These are phyloP conservation scores for Debaryomyces subglobosus DNA, from an alignment of 1,139 yeast genomes.

Conservation along the genomic window DNA sequence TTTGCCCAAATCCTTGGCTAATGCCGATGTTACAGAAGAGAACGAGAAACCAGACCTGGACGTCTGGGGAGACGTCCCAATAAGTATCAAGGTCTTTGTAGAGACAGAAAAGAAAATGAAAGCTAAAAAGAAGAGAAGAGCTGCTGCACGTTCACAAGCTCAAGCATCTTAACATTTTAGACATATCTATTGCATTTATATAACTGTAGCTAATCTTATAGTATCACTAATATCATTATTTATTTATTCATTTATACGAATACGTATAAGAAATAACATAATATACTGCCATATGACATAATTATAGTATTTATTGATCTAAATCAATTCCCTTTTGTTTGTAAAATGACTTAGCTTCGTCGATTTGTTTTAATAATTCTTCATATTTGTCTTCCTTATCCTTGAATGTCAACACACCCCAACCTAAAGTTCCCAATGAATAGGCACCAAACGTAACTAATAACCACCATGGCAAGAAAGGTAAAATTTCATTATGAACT, in stretches of 20 bases:
- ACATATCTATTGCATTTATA: conserved; percentile 4
- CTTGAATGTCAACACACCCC: conserved; percentile 71
- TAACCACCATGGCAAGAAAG: conserved; percentile 72
- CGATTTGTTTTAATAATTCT: conserved; percentile 66
- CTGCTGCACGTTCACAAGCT: not conserved
- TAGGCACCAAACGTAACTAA: conserved; percentile 72
- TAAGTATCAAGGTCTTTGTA: conserved; percentile 79
- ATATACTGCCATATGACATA: not conserved
- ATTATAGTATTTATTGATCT: conserved; percentile 28
- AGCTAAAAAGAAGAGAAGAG: conserved; percentile 26
- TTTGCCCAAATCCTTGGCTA: conserved; percentile 31
- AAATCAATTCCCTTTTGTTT: conserved; percentile 59
- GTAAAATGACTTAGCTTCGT: conserved; percentile 65
- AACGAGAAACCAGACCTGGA: conserved; percentile 28
- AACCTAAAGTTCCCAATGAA: conserved; percentile 72
- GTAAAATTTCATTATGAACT: conserved; percentile 59
- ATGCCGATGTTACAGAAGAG: conserved; percentile 19
- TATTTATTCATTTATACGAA: conserved; percentile 14
- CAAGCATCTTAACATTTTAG: not conserved
- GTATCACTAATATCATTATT: conserved; percentile 9
- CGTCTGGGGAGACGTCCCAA: conserved; percentile 72
- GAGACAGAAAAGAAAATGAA: conserved; percentile 74
- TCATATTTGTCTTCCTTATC: conserved; percentile 72
- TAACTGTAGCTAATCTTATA: conserved; percentile 1
- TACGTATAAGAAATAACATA: not conserved